Evolutionary conservation across 2,329 filamentous ascomycete species (phyloP).

Genomic region (Paraphaeosphaeria minitans): DNA sequence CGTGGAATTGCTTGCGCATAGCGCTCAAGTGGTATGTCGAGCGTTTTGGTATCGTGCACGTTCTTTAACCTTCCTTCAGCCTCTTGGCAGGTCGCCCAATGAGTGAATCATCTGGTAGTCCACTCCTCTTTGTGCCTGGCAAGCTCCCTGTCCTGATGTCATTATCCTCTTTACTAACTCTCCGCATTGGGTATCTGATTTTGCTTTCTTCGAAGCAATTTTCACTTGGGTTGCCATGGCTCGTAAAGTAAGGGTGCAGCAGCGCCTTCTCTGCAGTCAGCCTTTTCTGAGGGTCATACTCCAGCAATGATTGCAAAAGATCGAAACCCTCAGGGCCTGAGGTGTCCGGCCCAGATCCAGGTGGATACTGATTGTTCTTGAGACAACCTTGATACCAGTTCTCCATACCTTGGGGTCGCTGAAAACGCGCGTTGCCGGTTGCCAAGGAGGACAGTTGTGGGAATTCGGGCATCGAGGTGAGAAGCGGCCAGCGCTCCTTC

Average conservation of each 20-base stretch:
- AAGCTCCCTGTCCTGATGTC: conserved; percentile 90
- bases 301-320: conserved; percentile 79
- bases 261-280: conserved; percentile 87
- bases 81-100: conserved; percentile 61
- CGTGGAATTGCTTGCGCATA: background rate
- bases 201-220: conserved; percentile 93
- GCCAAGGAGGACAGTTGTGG: conserved; percentile 65
- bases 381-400: conserved; percentile 63
- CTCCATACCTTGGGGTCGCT: conserved; percentile 67
- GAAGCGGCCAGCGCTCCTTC: conserved; percentile 85
- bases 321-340: conserved; percentile 73
- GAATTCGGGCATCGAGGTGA: conserved; percentile 87
- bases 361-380: conserved; percentile 54
- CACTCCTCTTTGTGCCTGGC: conserved; percentile 88
- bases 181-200: conserved; percentile 84
- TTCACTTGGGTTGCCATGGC: conserved; percentile 63
- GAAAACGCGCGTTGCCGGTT: conserved; percentile 54
- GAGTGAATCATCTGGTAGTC: conserved; percentile 80
- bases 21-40: background rate
- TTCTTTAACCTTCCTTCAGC: conserved; percentile 51
- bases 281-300: conserved; percentile 90
- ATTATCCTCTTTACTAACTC: conserved; percentile 93
- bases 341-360: conserved; percentile 41
- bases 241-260: conserved; percentile 87
- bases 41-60: background rate